These are phyloP conservation scores for Panaeolus papilionaceus DNA, from an alignment of 768 basidiomycete genomes.

Conservation along the genomic window DNA sequence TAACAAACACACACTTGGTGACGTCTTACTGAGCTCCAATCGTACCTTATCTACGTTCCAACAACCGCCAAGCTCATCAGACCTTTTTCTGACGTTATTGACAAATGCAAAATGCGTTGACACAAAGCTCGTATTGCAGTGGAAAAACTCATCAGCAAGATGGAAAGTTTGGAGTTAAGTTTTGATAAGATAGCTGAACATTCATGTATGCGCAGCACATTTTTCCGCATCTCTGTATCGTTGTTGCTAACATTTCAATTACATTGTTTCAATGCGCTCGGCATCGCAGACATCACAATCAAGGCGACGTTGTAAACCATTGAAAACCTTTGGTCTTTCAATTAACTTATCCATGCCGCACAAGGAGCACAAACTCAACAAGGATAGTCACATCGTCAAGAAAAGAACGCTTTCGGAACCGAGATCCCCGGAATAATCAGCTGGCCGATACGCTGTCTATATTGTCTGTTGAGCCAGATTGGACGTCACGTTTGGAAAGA, in stretches of 20 bases:
- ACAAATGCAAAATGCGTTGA: no score
- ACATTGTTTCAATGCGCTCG: conserved; percentile 64
- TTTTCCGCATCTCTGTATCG: conserved; percentile 16
- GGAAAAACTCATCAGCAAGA: conserved; percentile 73
- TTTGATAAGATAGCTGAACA: conserved; percentile 90
- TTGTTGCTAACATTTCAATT: conserved; percentile 18
- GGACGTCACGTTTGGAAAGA: conserved; percentile 63
- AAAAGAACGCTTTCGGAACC: conserved; percentile 57
- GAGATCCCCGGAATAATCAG: conserved; percentile 57
- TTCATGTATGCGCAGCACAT: conserved; percentile 60
- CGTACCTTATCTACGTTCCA: no score
- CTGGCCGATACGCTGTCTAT: conserved; percentile 46
- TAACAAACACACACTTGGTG: no score
- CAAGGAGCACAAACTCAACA: conserved; percentile 65
- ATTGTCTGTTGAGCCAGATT: conserved; percentile 52
- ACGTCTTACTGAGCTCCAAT: no score
- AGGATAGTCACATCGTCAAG: conserved; percentile 64
- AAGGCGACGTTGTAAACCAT: conserved; percentile 66
- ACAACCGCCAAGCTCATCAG: no score
- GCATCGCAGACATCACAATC: conserved; percentile 73
- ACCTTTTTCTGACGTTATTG: no score
- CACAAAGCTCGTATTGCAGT: conserved; percentile 40
- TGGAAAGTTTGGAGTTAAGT: conserved; percentile 80
- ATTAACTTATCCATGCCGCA: conserved; percentile 47
- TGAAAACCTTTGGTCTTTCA: neutral